Evolutionary conservation across 2,329 filamentous ascomycete genomes (phyloP), one percentile per base, ranked within the genome.

Genomic region (Fusarium sp.): DNA sequence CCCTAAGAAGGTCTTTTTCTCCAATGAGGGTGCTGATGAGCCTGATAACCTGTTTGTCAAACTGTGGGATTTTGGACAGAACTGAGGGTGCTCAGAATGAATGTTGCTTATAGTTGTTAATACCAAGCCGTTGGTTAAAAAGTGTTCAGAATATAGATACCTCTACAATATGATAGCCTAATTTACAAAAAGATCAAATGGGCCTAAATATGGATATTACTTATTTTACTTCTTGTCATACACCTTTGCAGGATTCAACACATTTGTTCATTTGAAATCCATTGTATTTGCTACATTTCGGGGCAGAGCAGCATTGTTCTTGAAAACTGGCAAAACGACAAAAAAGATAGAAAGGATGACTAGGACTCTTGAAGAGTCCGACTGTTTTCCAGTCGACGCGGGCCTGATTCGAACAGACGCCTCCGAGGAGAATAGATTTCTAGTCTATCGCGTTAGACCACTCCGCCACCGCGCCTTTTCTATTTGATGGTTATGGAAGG

Each of bases 1-100:
- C 69, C 94, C 95, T 10, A 96, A 96, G 83, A 89, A 86, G 73
- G 91, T 97, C 42, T 92, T 97, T 55, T 74, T 86, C 52, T 82
- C 85, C 1, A 83, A 88, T 14, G 86, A 88, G 30, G 76, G 78
- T 12, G 80, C 78, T 13, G 81, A 83, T 7, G 77, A 82, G 16
- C 82, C 86, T 58, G 86, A 91, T 72, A 87, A 81, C 62, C 78
- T 91, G 34, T 72, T 91, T 24, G 86, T 87, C 47, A 88, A 85
- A 76, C 79, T 91, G 29, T 91, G 89, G 88, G 84, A 87, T 64
- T 91, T 91, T 74, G 76, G 75, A 25, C 64, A 63, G 44, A 44
- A 14, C 41, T 18, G 49, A 69, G 14, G 67, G 70, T 40, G 67
- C 51, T 18, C 68, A 34, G 61, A 34, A 25, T 22, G n/a, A 22